Base-by-base conservation (phyloP, 2,329 filamentous ascomycete species). In the Colletotrichum tabaci region DNA sequence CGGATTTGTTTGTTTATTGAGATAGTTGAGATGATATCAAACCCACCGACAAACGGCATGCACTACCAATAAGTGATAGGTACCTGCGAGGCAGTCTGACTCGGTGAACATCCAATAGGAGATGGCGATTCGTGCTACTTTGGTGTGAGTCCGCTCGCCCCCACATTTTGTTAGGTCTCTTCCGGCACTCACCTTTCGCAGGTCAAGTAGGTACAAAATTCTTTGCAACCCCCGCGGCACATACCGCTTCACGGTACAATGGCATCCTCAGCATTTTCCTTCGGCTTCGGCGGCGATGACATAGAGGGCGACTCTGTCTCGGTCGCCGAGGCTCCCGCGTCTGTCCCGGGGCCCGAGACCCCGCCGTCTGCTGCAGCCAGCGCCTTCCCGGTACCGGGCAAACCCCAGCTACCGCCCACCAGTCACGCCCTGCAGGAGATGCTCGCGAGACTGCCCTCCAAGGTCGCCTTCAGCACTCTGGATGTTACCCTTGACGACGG, bases 381-480 rank as follows among this genome's bases (percentile, higher is more conserved):
- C 74, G 90, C 90, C 18, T 92, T 92, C 75, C 90, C 90, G 6
- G 87, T 92, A 30, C 82, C 87, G 58, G 90, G 90, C 70, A 90
- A 90, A 74, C 86, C 89, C 66, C 85, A 90, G 64, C 85, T 92
- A 4, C 85, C 86, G 12, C 84, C 90, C 10, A 82, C 81, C n/a
- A 79, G 79, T 60, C 90, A 92, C 79, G 80, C 83, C 66, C 76
- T 91, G 42, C 76, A 80, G 21, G 77, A 82, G 4, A 85, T 92
- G 79, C 81, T 92, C n/a, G 80, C 84, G 3, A 81, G 81, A 67
- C 85, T 96, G 56, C 94, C 94, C 0, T 93, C 92, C 66, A 93
- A 93, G 80, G 87, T 96, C 66, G 91, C 92, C 21, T 96, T 92
- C 81, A 86, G 87, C 76, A 86, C 86, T 15, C 81, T 95, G 21